These are phyloP conservation scores for Candida sojae DNA, from an alignment of 1,139 yeast genomes.

Conservation along the genomic window DNA sequence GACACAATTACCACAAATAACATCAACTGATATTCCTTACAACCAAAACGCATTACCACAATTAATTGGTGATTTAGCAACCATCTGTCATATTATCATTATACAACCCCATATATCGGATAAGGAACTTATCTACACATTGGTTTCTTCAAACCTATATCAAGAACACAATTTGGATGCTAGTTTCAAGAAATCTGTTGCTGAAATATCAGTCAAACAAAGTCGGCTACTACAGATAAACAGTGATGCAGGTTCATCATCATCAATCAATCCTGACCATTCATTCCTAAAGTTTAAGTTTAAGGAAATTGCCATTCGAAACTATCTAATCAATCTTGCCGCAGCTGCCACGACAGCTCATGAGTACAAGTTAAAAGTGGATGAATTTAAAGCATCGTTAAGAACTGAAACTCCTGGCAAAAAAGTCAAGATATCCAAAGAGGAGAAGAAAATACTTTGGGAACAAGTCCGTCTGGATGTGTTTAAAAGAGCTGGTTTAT, in stretches of 20 bases:
- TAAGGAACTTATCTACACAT: conserved; percentile 43
- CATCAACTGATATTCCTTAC: conserved; percentile 38
- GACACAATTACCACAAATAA: conserved; percentile 39
- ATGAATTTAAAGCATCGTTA: conserved; percentile 31
- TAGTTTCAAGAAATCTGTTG: conserved; percentile 49
- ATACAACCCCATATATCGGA: conserved; percentile 47
- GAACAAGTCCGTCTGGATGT: conserved; percentile 52
- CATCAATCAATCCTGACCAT: conserved; percentile 24
- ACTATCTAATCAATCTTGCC: conserved; percentile 51
- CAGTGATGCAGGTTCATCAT: conserved; percentile 15
- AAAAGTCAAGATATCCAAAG: conserved; percentile 39
- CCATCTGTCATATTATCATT: conserved; percentile 40
- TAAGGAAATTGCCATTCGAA: conserved; percentile 50
- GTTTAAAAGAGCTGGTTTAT: conserved; percentile 47
- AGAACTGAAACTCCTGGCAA: conserved; percentile 17
- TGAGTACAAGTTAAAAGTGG: conserved; percentile 46
- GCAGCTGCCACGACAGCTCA: conserved; percentile 59
- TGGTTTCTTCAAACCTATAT: conserved; percentile 45
- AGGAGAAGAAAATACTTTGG: conserved; percentile 49
- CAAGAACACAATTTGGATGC: conserved; percentile 50
- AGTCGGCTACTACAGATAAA: conserved; percentile 46
- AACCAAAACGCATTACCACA: conserved; percentile 39
- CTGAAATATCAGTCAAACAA: conserved; percentile 53
- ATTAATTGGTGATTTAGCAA: conserved; percentile 47
- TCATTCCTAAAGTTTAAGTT: conserved; percentile 37